Evolutionary conservation across 495 filamentous ascomycete species (phyloP), one percentile per base, ranked within the genome.

Genomic region (Darksidea phi): DNA sequence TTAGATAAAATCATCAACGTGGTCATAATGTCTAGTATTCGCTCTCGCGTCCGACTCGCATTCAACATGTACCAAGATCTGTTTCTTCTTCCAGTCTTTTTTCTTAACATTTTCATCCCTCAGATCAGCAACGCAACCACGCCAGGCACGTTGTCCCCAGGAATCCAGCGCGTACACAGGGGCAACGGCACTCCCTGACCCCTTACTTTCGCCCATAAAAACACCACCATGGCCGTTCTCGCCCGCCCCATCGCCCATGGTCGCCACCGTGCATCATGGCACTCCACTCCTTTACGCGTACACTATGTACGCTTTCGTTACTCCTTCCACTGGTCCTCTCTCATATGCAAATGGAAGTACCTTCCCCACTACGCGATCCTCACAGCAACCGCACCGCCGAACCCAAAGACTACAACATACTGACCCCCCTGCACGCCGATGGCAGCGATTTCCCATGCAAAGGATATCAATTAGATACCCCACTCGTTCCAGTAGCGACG

Each of bases 371-470:
- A 53, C 53, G 53, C 1, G 60, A 63, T 24, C 60, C 60, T n/a
- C 52, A 63, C 20, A 52, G 46, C 73, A 78, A 76, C 66, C 18
- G 59, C 13, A 17, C 78, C 79, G 68, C 71, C 58, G 68, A 85
- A 84, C 76, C 74, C 15, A 71, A 78, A 57, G 78, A 86, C 74
- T 84, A 80, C 72, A 68, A 69, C 60, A 82, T 83, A 71, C 82
- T 79, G 1, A 70, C 77, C 5, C 86, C 86, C 12, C 78, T 87
- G 54, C 68, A 66, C 36, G 56, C 54, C 4, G 63, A 56, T 41
- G 80, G 82, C 20, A 72, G 75, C 21, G 73, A 85, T 70, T 88
- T 77, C 68, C 83, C 86, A 3, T 88, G 86, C 80, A 87, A 87
- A 75, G 82, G 82, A n/a, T 83, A 87, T 67, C 80, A 83, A 20